Evolutionary conservation across 495 filamentous ascomycete species (phyloP).

Genomic region (Penicillium longicatenatum): DNA sequence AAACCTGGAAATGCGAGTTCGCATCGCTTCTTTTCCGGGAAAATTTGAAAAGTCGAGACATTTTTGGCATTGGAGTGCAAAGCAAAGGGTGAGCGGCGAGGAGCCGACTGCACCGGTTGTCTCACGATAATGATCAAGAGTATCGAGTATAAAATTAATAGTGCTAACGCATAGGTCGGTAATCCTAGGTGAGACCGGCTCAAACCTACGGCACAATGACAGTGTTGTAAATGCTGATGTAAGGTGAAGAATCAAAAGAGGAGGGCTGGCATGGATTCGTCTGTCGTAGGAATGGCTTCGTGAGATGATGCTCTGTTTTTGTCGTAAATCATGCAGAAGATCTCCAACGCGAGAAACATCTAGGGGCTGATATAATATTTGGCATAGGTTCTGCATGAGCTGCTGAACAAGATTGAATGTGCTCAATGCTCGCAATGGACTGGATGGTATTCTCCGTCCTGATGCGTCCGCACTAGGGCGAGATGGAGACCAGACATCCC

Average conservation of each 20-base stretch:
- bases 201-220: constrained; percentile 10
- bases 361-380: constrained; percentile 1
- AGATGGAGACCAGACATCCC: constrained; percentile 23
- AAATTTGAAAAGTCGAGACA: constrained; percentile 1
- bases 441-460: not conserved
- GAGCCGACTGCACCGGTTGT: constrained; percentile 7
- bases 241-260: constrained; percentile 26
- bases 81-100: constrained; percentile 23
- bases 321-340: constrained; percentile 2
- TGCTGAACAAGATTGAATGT: constrained; percentile 20
- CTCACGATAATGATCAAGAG: constrained; percentile 23
- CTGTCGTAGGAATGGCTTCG: constrained; percentile 9
- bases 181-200: constrained; percentile 4
- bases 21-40: not conserved
- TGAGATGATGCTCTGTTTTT: constrained; percentile 1
- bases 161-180: constrained; percentile 5
- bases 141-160: constrained; percentile 14
- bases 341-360: not conserved
- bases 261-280: constrained; percentile 9
- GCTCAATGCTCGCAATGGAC: constrained; percentile 22
- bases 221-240: constrained; percentile 21
- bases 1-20: constrained; percentile 1
- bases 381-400: constrained; percentile 12
- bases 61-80: constrained; percentile 21
- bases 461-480: not conserved